Conservation (phyloP, 2,329 filamentous ascomycete genomes). For the Huntiella decipiens region DNA sequence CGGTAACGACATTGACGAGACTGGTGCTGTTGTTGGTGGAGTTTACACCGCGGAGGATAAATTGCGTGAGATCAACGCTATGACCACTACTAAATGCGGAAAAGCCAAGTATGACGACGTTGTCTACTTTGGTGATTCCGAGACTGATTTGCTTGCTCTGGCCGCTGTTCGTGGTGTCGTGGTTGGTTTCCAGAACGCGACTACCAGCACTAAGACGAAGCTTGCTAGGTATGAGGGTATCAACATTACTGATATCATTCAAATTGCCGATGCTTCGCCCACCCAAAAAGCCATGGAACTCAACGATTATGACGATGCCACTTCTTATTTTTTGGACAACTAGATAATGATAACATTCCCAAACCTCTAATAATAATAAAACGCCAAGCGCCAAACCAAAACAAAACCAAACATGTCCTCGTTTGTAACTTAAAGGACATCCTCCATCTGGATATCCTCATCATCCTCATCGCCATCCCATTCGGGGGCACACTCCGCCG, state of each 20-base stretch:
- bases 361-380: conserved; percentile 2
- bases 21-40: conserved; percentile 25
- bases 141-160: conserved; percentile 36
- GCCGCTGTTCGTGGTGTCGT: conserved; percentile 26
- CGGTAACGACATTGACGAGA: conserved; percentile 24
- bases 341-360: neutral
- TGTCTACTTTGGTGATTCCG: conserved; percentile 41
- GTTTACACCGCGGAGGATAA: conserved; percentile 26
- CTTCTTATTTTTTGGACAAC: conserved; percentile 1
- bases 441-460: conserved; percentile 55
- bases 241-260: neutral
- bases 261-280: neutral
- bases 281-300: neutral
- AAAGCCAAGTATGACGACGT: conserved; percentile 12
- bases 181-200: conserved; percentile 21
- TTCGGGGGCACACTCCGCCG: conserved; percentile 26
- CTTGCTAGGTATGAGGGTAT: neutral
- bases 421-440: conserved; percentile 28
- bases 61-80: conserved; percentile 21
- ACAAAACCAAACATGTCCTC: neutral
- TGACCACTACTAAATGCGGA: conserved; percentile 14
- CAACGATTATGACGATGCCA: conserved; percentile 2
- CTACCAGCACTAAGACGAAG: conserved; percentile 11
- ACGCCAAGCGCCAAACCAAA: conserved; percentile 3
- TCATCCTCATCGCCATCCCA: conserved; percentile 44